Evolutionary conservation across 768 basidiomycete species (phyloP).

Genomic region (Neoboletus brunneissimus): DNA sequence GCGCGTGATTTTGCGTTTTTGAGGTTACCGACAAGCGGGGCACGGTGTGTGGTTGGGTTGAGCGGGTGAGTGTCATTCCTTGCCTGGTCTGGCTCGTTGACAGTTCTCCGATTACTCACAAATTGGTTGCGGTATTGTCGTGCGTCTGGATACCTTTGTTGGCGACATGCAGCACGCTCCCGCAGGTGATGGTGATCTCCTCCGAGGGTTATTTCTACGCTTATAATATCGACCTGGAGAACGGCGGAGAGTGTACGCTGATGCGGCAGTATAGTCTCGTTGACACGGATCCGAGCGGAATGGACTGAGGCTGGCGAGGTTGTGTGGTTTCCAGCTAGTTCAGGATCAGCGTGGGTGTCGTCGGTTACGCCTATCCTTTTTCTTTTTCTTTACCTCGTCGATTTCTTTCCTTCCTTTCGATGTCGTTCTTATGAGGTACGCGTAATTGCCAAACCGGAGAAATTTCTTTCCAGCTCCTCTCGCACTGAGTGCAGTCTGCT

Average conservation of each 20-base stretch:
- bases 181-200: constrained; percentile 96
- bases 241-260: constrained; percentile 91
- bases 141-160: not conserved
- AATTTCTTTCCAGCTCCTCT: too few relatives aligned
- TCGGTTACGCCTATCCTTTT: not conserved
- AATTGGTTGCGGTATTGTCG: not conserved
- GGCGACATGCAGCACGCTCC: constrained; percentile 65
- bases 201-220: constrained; percentile 95
- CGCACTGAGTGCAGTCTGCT: too few relatives aligned
- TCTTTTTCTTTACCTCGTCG: not conserved
- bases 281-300: constrained; percentile 26
- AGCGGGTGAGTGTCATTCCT: constrained; percentile 62
- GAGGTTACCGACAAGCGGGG: constrained; percentile 74
- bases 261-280: constrained; percentile 84
- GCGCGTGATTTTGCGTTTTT: constrained; percentile 91
- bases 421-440: constrained; percentile 1
- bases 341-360: not conserved
- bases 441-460: not conserved
- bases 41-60: constrained; percentile 84
- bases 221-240: constrained; percentile 94
- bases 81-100: not conserved
- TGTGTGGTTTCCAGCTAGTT: not conserved
- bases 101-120: not conserved
- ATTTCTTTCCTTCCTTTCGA: not conserved
- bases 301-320: constrained; percentile 24